These are phyloP conservation scores for Microcyclospora tardicrescens DNA, from an alignment of 2,329 filamentous ascomycete species.

Conservation along the genomic window DNA sequence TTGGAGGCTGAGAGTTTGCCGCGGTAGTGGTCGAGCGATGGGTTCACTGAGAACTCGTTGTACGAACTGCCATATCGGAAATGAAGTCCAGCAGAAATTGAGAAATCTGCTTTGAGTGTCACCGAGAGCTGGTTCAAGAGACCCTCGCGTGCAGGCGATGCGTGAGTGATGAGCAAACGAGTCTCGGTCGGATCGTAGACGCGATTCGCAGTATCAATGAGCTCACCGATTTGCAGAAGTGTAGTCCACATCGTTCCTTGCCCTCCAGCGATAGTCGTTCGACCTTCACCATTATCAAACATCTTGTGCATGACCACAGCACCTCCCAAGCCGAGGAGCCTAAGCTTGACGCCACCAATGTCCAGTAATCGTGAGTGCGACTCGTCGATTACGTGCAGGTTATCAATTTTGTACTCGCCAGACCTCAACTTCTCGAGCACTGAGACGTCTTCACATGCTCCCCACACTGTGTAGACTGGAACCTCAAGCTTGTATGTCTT, in stretches of 20 bases:
- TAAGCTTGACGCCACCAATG: constrained; percentile 88
- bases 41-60: constrained; percentile 99
- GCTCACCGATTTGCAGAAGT: constrained; percentile 90
- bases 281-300: constrained; percentile 94
- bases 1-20: constrained; percentile 97
- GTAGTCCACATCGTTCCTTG: constrained; percentile 99
- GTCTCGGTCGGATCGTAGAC: constrained; percentile 98
- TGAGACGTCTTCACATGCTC: constrained; percentile 93
- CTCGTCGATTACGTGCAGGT: constrained; percentile 97
- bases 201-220: constrained; percentile 93
- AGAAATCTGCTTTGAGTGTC: constrained; percentile 95
- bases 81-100: constrained; percentile 89
- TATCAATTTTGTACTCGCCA: constrained; percentile 93
- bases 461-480: constrained; percentile 97
- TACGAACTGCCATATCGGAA: constrained; percentile 99
- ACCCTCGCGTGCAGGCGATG: constrained; percentile 89
- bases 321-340: constrained; percentile 82
- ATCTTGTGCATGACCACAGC: constrained; percentile 99
- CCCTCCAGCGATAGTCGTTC: constrained; percentile 94
- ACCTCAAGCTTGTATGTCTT: constrained; percentile 86
- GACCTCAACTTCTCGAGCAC: constrained; percentile 96
- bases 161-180: constrained; percentile 90
- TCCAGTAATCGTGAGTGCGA: constrained; percentile 91
- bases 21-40: constrained; percentile 92
- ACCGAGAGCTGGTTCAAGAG: constrained; percentile 96